Conservation (phyloP, 2,329 filamentous ascomycete genomes). For the Sporothrix humicola region DNA sequence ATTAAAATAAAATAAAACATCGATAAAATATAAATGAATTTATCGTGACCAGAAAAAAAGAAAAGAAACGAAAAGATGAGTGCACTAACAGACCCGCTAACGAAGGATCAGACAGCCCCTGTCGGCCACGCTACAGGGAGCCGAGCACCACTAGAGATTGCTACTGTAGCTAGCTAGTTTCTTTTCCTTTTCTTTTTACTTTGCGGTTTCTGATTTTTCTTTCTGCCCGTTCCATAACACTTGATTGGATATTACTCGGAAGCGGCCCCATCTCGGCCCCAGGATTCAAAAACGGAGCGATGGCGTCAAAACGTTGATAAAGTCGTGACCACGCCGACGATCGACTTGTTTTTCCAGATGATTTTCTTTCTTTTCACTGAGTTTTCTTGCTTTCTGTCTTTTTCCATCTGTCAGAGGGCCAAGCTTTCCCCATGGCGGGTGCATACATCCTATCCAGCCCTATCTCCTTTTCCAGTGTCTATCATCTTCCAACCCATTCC, state of each 20-base stretch:
- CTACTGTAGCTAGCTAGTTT: background rate
- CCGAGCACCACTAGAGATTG: background rate
- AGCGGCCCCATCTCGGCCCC: background rate
- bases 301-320: slow-evolving; percentile 23
- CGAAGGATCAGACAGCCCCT: background rate
- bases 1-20: no score
- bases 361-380: background rate
- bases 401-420: background rate
- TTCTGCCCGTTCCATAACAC: background rate
- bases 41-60: background rate
- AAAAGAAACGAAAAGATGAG: background rate
- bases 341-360: no score
- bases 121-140: background rate
- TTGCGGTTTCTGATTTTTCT: background rate
- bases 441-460: background rate
- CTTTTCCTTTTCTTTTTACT: background rate
- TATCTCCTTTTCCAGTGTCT: background rate
- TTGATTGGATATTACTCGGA: background rate
- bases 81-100: background rate
- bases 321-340: background rate
- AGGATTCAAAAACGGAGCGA: slow-evolving; percentile 6
- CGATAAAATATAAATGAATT: no score
- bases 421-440: background rate
- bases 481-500: background rate
- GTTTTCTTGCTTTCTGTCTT: background rate